Base-by-base conservation (phyloP, 306 rosid species). In the Phaseolus lunatus region DNA sequence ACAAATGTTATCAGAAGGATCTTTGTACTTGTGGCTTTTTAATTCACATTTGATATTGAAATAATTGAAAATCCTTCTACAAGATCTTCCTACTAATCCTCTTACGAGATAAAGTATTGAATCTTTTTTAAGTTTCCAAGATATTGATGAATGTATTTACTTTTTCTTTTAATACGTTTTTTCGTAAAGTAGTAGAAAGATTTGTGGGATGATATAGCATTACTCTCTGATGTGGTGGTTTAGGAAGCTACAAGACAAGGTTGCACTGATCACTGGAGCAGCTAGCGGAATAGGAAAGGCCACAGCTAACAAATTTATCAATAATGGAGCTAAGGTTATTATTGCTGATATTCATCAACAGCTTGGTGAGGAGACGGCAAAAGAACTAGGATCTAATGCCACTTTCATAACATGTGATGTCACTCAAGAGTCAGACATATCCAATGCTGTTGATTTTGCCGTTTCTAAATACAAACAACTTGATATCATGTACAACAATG, bases 251-350 rank as follows among this genome's bases (percentile, higher is more conserved):
- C 83, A 89, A 78, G 91, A 91, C 59, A 92, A 92, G 84, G 97
- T 92, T 63, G 98, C 98, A 44, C 80, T 94, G 70, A 92, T 94
- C n/a, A 94, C 98, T 1, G 98, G 97, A 12, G 98, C 90, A 77
- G 97, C 96, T 63, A 90, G 90, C 62, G 98, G 97, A 75, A 92
- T 95, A 62, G 98, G 98, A 65, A 92, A 89, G 66, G 93, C 92
- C 48, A 75, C 92, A 13, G 97, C 96, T 45, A 67, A 81, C 18
- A 84, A 86, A 72, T 94, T 94, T 78, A 85, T 92, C 79, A 85
- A 78, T 39, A 87, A 94, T 48, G 98, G 98, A n/a, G 96, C 98
- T 54, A 90, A 86, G 82, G 96, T 94, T 27, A 89, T 94, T 13
- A 84, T 94, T 49, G 97, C 98, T 11, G 97, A 94, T 84, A 82